Base-by-base conservation (phyloP, 192 early-diverging fungal species). In the Rhizoclosmatium globosum region DNA sequence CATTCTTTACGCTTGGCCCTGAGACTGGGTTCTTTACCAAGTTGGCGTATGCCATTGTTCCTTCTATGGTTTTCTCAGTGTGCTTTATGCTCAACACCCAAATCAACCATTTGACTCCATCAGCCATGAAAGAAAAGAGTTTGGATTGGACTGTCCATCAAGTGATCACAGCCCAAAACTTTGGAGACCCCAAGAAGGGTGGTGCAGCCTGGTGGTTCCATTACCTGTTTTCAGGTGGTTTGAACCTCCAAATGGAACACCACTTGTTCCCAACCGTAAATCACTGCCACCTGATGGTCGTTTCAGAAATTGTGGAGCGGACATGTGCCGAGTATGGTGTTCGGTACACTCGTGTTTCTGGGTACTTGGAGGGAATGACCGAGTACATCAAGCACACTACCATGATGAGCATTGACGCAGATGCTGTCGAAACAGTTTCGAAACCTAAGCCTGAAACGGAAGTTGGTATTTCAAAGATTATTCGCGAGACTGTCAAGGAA, bases 221-320 rank as follows among this genome's bases (percentile, higher is more conserved):
- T 44, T 72, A 57, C 61, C 13, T 44, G 17, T 94, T 95, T 83
- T 89, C 87, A 11, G 93, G 93, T 50, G 93, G 93, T 56, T 84
- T 94, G 71, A 94, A 93, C 87, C 92, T 87, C 84, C 94, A 95
- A 70, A 95, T 95, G 74, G 93, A 95, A 82, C 94, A 95, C 84
- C 94, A 95, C 76, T 85, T 94, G 78, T 95, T 95, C 88, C 31
- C 94, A 6, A 88, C 84, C 4, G 64, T 76, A 9, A 76, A 76
- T 44, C 74, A 76, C 46, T 62, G 59, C 61, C 74, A 76, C 39
- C 39, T 76, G 61, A 65, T 42, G 39, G 74, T 61, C 6, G 39
- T 76, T 31, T n/a, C 59, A 7, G 21, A 23, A 21, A 76, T 65
- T 23, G 13, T 76, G 44, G 31, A 47, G 19, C 11, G 13, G n/a